Evolutionary conservation across 257 asterid genomes (phyloP).

Genomic region (Przewalskia tangutica): DNA sequence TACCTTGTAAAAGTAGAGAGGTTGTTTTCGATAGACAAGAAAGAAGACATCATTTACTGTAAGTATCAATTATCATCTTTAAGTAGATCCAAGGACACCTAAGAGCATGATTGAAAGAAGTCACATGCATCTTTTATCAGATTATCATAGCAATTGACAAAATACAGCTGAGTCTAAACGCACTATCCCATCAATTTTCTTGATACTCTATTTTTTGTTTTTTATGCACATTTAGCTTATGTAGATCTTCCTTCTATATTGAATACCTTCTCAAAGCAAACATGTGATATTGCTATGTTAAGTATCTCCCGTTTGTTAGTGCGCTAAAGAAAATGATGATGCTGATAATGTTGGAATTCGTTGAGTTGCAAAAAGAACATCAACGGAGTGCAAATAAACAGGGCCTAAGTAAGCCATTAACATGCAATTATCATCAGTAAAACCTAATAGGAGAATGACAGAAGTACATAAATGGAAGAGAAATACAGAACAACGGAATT

Average conservation of each 20-base stretch:
- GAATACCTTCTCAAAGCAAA: not conserved
- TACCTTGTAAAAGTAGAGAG: too few relatives aligned
- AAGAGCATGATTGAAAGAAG: not conserved
- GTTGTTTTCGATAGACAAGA: too few relatives aligned
- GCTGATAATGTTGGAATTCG: not conserved
- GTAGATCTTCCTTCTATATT: not conserved
- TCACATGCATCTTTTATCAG: not conserved
- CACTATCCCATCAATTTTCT: not conserved
- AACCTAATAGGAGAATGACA: not conserved
- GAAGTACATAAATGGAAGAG: not conserved
- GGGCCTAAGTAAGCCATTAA: not conserved
- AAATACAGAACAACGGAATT: not conserved
- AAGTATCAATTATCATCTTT: not conserved
- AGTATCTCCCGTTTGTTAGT: not conserved
- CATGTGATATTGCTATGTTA: not conserved
- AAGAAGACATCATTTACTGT: not conserved
- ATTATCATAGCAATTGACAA: not conserved
- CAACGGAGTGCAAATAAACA: not conserved
- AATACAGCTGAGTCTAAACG: not conserved
- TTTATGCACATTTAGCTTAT: slow-evolving; percentile 1
- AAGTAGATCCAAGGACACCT: not conserved
- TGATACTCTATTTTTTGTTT: not conserved
- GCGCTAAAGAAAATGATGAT: not conserved
- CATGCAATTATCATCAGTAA: not conserved
- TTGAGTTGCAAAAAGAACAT: not conserved